A percentile compares a stretch with the other conserved stretches of the same genome.
Conservation (phyloP, 2,329 filamentous ascomycete species). For the Aspergillus neoniger region DNA sequence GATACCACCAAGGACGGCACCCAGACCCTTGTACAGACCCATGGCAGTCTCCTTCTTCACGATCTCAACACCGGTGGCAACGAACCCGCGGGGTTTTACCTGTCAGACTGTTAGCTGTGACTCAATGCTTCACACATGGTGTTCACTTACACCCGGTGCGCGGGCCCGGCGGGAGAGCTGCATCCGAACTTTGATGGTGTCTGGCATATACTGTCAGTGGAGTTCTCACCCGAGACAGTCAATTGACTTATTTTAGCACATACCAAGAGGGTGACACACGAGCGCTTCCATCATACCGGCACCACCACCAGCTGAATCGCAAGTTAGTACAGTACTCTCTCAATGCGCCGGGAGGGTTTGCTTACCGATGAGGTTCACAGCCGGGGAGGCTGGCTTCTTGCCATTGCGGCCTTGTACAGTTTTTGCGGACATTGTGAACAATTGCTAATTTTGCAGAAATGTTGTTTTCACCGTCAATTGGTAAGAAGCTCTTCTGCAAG, state of each 20-base stretch:
- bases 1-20: conserved; percentile 92
- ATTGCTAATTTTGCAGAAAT: neutral
- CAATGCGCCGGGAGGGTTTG: conserved; percentile 12
- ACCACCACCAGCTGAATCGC: conserved; percentile 76
- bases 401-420: conserved; percentile 57
- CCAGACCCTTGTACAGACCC: conserved; percentile 96
- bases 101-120: conserved; percentile 29
- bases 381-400: conserved; percentile 80
- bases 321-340: conserved; percentile 21
- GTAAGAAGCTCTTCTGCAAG: conserved; percentile 1
- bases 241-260: conserved; percentile 51
- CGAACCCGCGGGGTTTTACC: conserved; percentile 79
- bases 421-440: conserved; percentile 60
- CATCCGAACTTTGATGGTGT: conserved; percentile 99
- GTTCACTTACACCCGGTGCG: conserved; percentile 67
- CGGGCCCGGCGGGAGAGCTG: conserved; percentile 87
- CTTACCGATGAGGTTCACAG: conserved; percentile 87
- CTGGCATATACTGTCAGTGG: conserved; percentile 47
- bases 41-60: conserved; percentile 86
- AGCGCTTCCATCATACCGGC: conserved; percentile 99
- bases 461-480: conserved; percentile 7
- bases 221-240: conserved; percentile 11
- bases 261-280: conserved; percentile 89
- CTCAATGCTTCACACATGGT: neutral
- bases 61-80: conserved; percentile 82